Evolutionary conservation across 805 yeast species (phyloP), one percentile per base, ranked within the genome.

Genomic region (Clavispora fructus): DNA sequence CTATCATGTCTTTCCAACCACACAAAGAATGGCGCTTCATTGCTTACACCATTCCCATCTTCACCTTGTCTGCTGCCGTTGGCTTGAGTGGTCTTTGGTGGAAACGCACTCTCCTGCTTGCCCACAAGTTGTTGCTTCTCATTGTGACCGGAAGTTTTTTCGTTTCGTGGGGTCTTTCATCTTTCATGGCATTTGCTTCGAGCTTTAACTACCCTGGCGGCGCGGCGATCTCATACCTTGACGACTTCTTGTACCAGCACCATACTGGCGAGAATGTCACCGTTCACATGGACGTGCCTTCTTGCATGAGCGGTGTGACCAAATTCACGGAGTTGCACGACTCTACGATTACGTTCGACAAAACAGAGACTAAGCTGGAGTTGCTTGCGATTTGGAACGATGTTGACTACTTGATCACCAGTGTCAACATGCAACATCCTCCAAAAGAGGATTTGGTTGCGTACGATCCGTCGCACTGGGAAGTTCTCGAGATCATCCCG

Each of bases 21-120:
- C 97, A 92, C 57, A 92, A 92, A 61, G 98, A 92, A 69, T 88
- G 95, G 95, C 77, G 97, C 55, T 92, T 92, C 58, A 80, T 92
- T 35, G 70, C 85, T 14, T 92, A 91, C 62, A 69, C 82, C 0
- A 67, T 85, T 4, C 97, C 97, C 1, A 71, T 83, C 0, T 62
- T 88, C 47, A 79, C 85, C 0, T 55, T 85, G 16, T 59, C 78
- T 29, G 90, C 86, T 6, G 82, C 94, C 2, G 69, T 76, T 39
- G 87, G 87, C 7, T 74, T 83, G 13, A 63, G 76, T 1, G 51
- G 48, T 37, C 53, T 67, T 33, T 43, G 58, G 44, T 41, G 42
- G 27, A 59, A 56, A 28, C 51, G 58, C 51, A 38, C 54, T 6
- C 29, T 32, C 9, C 54, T 58, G 43, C 38, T 59, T 12, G 48